Evolutionary conservation across 2,329 filamentous ascomycete species (phyloP), one percentile per base, ranked within the genome.

Genomic region (Phialocephala sp.): DNA sequence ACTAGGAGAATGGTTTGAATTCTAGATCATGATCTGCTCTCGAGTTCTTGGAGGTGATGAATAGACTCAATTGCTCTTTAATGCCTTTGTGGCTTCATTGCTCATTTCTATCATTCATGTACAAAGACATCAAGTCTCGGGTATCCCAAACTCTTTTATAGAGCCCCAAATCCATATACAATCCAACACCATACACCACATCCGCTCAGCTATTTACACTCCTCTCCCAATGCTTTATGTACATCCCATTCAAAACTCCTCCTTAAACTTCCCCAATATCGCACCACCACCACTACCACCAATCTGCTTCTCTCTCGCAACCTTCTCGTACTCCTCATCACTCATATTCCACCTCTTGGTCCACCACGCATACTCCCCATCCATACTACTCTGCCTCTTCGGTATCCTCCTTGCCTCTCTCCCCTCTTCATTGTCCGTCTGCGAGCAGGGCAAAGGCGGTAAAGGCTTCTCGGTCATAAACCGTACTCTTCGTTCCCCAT

Each of bases 401-500:
- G 27, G 18, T 24, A 37, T 62, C 35, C 15, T 39, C 60, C 18
- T 27, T 2, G 35, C 47, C 11, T 32, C 6, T n/a, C 12, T 32
- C 43, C 54, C 59, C 52, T 37, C 20, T 6, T 18, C 35, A 9
- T 36, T 52, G 50, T 32, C 39, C 22, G 9, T 39, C n/a, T 20
- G 27, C 27, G 27, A 32, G 6, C 11, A 22, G 27, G 55, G 60
- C 45, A 63, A 41, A 56, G 66, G 60, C 18, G 68, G 62, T 37
- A 70, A 60, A 5, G 66, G 64, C 35, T 68, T 70, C 45, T 68
- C 60, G 11, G 60, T 47, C 47, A 64, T 36, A 27, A 68, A 68
- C 24, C 61, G 36, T 52, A 70, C 66, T 50, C 47, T 62, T 47
- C 62, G 39, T 24, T 63, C 43, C 20, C 36, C 22, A 36, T 22